These are phyloP conservation scores for Parietaria judaica DNA, from an alignment of 306 rosid species.

Conservation along the genomic window DNA sequence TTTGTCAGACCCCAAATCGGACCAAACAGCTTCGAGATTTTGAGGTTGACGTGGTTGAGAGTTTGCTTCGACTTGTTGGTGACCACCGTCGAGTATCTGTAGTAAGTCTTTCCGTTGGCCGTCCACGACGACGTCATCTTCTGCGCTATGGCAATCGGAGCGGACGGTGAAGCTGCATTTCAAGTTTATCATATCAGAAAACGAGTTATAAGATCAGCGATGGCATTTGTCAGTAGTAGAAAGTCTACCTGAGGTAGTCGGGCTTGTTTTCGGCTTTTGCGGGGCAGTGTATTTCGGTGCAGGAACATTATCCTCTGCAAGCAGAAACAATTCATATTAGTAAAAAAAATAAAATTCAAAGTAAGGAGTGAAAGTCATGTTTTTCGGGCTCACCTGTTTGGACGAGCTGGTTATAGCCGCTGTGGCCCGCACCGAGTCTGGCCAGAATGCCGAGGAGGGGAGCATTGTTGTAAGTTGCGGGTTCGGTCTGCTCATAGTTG, in stretches of 20 bases:
- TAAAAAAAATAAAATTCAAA: not conserved
- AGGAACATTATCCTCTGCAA: conserved; percentile 42
- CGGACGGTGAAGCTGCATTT: conserved; percentile 52
- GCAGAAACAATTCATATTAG: not conserved
- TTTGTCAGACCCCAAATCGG: conserved; percentile 89
- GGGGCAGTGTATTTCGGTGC: conserved; percentile 38
- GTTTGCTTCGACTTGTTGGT: conserved; percentile 73
- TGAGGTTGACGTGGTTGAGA: conserved; percentile 47
- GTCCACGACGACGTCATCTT: conserved; percentile 71
- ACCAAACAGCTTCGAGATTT: conserved; percentile 71
- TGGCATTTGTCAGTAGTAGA: conserved; percentile 2
- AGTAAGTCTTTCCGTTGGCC: conserved; percentile 55
- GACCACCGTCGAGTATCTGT: conserved; percentile 74
- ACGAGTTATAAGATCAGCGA: too few species aligned
- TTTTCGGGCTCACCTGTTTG: conserved; percentile 58
- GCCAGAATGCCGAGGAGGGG: conserved; percentile 87
- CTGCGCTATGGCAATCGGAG: conserved; percentile 54
- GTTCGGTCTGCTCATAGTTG: conserved; percentile 93
- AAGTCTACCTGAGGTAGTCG: conserved; percentile 53
- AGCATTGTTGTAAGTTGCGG: conserved; percentile 99
- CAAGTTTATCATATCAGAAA: not conserved
- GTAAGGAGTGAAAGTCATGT: too few species aligned
- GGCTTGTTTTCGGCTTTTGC: conserved; percentile 44
- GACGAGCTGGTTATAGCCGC: conserved; percentile 62
- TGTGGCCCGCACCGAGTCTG: conserved; percentile 54